Percentiles rank a stretch among this genome's conserved stretches.
phyloP scores from a whole-genome alignment of 192 early-diverging fungal genomes.

The Gigaspora rosea region DNA sequence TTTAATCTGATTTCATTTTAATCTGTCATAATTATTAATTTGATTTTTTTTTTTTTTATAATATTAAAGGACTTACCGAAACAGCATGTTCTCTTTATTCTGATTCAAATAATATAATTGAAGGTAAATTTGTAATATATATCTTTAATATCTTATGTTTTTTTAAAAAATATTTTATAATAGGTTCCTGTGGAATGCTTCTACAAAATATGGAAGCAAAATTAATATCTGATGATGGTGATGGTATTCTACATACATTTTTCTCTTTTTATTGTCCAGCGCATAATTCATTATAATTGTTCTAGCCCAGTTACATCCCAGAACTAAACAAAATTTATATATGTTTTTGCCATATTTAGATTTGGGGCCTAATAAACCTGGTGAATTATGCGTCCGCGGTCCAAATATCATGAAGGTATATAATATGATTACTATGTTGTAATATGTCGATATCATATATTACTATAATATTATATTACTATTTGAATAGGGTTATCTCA shows the following conservation, averaged over 20 bases:
- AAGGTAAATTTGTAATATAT: slow-evolving; percentile 35
- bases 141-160: not conserved
- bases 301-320: not conserved
- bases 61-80: slow-evolving; percentile 51
- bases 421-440: too few relatives aligned
- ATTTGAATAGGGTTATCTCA: slow-evolving; percentile 62
- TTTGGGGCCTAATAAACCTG: slow-evolving; percentile 54
- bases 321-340: not conserved
- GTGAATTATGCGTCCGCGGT: slow-evolving; percentile 87
- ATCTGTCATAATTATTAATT: too few relatives aligned
- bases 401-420: slow-evolving; percentile 78
- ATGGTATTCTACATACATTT: slow-evolving; percentile 29
- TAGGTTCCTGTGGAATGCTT: slow-evolving; percentile 69
- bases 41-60: not conserved
- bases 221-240: slow-evolving; percentile 72
- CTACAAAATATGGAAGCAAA: slow-evolving; percentile 74
- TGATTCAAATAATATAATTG: slow-evolving; percentile 34
- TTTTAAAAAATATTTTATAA: slow-evolving; percentile 25
- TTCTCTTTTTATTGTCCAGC: not conserved
- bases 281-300: not conserved
- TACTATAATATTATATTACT: too few relatives aligned
- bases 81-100: slow-evolving; percentile 54
- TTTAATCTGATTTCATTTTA: too few relatives aligned
- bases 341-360: slow-evolving; percentile 34
- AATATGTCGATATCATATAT: too few relatives aligned